phyloP scores from a whole-genome alignment of 495 filamentous ascomycete species.

The Usnea hakonensis region DNA sequence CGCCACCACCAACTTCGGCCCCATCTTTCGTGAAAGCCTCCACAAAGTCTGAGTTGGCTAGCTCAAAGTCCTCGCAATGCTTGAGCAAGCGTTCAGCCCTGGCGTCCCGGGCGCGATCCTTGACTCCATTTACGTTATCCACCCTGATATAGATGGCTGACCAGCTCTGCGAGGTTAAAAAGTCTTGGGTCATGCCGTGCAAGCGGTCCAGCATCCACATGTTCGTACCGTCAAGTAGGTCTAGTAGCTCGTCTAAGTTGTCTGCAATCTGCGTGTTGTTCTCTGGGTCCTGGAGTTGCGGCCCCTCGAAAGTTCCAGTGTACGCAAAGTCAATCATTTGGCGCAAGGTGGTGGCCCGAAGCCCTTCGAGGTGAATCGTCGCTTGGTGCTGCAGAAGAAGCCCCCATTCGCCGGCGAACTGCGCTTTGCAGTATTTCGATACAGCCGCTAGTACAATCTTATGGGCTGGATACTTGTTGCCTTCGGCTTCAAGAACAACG shows the following conservation, averaged over 20 bases:
- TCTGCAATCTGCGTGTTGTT: constrained; percentile 16
- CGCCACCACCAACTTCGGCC: background rate
- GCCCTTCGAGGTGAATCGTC: constrained; percentile 14
- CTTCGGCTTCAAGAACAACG: constrained; percentile 23
- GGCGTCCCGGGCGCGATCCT: constrained; percentile 10
- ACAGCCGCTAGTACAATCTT: constrained; percentile 24
- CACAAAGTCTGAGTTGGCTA: constrained; percentile 9
- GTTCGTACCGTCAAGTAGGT: constrained; percentile 21
- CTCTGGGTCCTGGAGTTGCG: constrained; percentile 10
- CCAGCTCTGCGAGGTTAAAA: constrained; percentile 3
- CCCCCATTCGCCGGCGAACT: constrained; percentile 23
- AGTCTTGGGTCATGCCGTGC: constrained; percentile 7
- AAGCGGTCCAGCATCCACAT: constrained; percentile 13
- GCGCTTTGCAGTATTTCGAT: constrained; percentile 23
- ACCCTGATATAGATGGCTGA: constrained; percentile 10
- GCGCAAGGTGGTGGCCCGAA: constrained; percentile 16
- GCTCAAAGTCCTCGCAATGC: constrained; percentile 15
- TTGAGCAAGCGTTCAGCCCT: constrained; percentile 4
- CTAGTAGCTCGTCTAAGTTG: constrained; percentile 23
- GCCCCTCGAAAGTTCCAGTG: constrained; percentile 16
- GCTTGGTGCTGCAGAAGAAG: constrained; percentile 2
- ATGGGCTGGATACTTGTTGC: constrained; percentile 20
- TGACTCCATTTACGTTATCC: constrained; percentile 18
- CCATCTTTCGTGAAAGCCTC: constrained; percentile 1
- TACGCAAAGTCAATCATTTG: constrained; percentile 29